A percentile compares a stretch with the other conserved stretches of the same genome.
Evolutionary conservation across 495 filamentous ascomycete genomes (phyloP).

Genomic region (Haplographium delicatum): DNA sequence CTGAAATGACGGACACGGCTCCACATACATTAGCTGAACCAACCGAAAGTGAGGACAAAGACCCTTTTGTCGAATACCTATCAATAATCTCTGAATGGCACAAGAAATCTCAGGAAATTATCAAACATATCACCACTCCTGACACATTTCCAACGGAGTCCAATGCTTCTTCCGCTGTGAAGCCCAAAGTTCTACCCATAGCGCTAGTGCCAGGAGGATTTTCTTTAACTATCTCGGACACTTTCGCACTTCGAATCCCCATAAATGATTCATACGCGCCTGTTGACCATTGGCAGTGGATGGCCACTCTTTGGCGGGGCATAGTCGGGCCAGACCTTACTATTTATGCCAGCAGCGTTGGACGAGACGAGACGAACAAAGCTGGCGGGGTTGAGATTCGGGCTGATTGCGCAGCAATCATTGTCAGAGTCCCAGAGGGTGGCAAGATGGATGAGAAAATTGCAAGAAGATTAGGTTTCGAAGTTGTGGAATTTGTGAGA

Average conservation of each 20-base stretch:
- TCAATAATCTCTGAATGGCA: constrained; percentile 71
- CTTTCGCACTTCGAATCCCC: constrained; percentile 64
- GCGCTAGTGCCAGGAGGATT: constrained; percentile 66
- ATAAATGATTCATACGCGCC: constrained; percentile 74
- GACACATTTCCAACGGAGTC: background rate
- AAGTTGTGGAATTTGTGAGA: constrained; percentile 76
- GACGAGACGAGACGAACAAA: constrained; percentile 40
- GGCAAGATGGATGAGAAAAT: constrained; percentile 55
- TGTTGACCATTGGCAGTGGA: constrained; percentile 97
- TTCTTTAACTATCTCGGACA: constrained; percentile 69
- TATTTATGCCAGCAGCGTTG: constrained; percentile 50
- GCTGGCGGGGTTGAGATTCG: constrained; percentile 23
- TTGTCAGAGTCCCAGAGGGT: constrained; percentile 39
- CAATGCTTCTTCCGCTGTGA: background rate
- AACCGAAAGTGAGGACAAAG: constrained; percentile 8
- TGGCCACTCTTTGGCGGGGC: constrained; percentile 88
- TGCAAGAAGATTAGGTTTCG: constrained; percentile 69
- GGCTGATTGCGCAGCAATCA: constrained; percentile 40
- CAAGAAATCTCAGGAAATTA: constrained; percentile 58
- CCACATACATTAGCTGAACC: background rate
- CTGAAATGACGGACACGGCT: constrained; percentile 7
- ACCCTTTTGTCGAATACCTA: constrained; percentile 59
- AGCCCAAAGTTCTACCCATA: constrained; percentile 45
- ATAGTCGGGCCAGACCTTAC: constrained; percentile 84
- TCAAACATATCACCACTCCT: constrained; percentile 51